phyloP scores from a whole-genome alignment of 2,329 filamentous ascomycete species.

The Alternaria sp. region DNA sequence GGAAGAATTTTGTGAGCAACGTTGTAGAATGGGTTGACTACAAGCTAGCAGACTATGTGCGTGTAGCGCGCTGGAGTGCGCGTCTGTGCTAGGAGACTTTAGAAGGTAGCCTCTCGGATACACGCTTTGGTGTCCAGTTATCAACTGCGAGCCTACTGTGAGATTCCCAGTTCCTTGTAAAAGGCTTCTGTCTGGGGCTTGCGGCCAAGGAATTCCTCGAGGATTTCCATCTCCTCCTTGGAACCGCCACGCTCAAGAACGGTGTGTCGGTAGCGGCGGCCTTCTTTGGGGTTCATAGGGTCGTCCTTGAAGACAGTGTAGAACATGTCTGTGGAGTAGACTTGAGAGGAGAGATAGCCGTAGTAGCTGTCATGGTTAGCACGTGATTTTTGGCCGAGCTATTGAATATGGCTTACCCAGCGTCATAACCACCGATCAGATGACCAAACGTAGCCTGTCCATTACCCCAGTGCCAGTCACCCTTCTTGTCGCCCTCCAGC shows the following conservation, averaged over 20 bases:
- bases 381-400: background rate
- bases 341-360: constrained; percentile 70
- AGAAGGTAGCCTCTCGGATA: too few relatives aligned
- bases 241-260: constrained; percentile 80
- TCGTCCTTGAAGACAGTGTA: constrained; percentile 78
- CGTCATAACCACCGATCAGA: constrained; percentile 84
- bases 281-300: constrained; percentile 78
- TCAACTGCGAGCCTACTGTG: constrained; percentile 21
- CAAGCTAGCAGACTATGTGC: too few relatives aligned
- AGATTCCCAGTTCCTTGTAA: constrained; percentile 75
- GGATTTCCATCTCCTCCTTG: constrained; percentile 80
- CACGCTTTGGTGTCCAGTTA: too few relatives aligned
- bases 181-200: constrained; percentile 81
- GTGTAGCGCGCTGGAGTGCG: too few relatives aligned
- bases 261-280: constrained; percentile 77
- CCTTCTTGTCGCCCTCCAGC: constrained; percentile 56
- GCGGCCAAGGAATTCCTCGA: constrained; percentile 80
- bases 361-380: constrained; percentile 66
- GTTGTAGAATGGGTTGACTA: too few relatives aligned
- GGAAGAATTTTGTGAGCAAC: too few relatives aligned
- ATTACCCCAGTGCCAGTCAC: constrained; percentile 70
- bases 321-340: constrained; percentile 89
- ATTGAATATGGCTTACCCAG: constrained; percentile 58
- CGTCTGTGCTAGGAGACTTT: too few relatives aligned
- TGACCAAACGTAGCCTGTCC: constrained; percentile 84